A percentile compares a stretch with the other conserved stretches of the same genome.
Conservation (phyloP, 352 stramenopile species). For the Phytophthora pistaciae region DNA sequence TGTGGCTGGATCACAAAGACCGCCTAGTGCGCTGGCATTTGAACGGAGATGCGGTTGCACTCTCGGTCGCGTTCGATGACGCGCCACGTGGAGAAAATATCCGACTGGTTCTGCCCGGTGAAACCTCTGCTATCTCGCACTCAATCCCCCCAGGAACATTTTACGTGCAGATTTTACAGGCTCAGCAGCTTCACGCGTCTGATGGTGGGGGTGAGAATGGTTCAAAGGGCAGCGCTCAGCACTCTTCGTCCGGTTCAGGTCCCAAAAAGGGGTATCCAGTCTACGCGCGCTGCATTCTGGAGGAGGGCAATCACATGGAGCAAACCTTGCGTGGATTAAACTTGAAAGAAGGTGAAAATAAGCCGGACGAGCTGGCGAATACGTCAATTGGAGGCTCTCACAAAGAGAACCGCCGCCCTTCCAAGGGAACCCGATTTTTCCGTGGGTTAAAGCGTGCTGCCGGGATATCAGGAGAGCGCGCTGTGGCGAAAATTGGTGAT, state of each 20-base stretch:
- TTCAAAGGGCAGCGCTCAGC: conserved; percentile 21
- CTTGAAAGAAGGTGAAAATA: conserved; percentile 38
- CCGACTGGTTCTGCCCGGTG: conserved; percentile 78
- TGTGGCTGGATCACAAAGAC: conserved; percentile 89
- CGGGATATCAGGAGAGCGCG: conserved; percentile 78
- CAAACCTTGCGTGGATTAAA: conserved; percentile 78
- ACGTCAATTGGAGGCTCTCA: conserved; percentile 21
- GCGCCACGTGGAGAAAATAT: conserved; percentile 75
- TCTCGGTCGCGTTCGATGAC: conserved; percentile 85
- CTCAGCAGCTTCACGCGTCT: conserved; percentile 64
- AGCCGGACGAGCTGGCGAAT: conserved; percentile 34
- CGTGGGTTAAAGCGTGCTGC: conserved; percentile 78
- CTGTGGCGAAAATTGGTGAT: conserved; percentile 75
- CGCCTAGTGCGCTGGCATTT: conserved; percentile 87
- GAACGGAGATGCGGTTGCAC: conserved; percentile 81
- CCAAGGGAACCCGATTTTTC: conserved; percentile 74
- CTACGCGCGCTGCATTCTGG: conserved; percentile 80
- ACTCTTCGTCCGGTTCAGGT: conserved; percentile 7
- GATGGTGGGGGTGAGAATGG: conserved; percentile 36
- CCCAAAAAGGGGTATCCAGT: conserved; percentile 67
- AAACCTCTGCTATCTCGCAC: conserved; percentile 77
- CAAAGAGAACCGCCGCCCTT: conserved; percentile 58
- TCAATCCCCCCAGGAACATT: conserved; percentile 82
- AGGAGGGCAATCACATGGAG: conserved; percentile 82
- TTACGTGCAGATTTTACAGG: conserved; percentile 83